These are phyloP conservation scores for Monotropa hypopitys DNA, from an alignment of 179 eudicot species.

Conservation along the genomic window DNA sequence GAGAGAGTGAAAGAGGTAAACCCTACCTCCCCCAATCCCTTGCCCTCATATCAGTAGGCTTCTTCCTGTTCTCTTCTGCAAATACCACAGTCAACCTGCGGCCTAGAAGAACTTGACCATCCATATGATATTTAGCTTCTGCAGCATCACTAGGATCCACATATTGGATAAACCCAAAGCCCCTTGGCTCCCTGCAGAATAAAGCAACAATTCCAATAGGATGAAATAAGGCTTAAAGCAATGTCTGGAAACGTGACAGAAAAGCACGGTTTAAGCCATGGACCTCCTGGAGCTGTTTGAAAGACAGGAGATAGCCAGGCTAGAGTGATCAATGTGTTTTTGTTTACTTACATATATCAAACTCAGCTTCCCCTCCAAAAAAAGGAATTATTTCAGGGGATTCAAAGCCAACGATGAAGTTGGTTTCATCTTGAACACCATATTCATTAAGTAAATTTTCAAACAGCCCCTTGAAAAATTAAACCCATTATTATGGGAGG, in stretches of 20 bases:
- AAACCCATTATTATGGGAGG: constrained; percentile 19
- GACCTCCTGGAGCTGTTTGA: constrained; percentile 14
- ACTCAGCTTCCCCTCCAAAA: neutral
- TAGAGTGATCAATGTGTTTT: neutral
- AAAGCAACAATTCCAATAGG: neutral
- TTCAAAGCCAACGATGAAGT: constrained; percentile 8
- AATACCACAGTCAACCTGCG: constrained; percentile 88
- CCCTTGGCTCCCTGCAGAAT: constrained; percentile 69
- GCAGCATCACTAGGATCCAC: constrained; percentile 89
- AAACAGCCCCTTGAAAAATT: constrained; percentile 13
- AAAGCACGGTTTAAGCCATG: neutral
- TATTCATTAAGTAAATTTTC: constrained; percentile 8
- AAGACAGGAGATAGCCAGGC: neutral
- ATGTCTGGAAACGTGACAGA: neutral
- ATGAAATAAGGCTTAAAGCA: neutral
- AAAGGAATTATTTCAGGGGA: neutral
- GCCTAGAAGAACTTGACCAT: constrained; percentile 71
- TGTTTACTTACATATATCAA: neutral
- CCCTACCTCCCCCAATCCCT: constrained; percentile 55
- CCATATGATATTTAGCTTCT: constrained; percentile 92
- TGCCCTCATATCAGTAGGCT: constrained; percentile 79
- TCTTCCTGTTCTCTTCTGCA: constrained; percentile 96
- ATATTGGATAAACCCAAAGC: constrained; percentile 94
- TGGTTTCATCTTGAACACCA: neutral
- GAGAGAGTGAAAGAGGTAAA: neutral